These are phyloP conservation scores for Orbilia quercus DNA, from an alignment of 2,329 filamentous ascomycete species.

Conservation along the genomic window DNA sequence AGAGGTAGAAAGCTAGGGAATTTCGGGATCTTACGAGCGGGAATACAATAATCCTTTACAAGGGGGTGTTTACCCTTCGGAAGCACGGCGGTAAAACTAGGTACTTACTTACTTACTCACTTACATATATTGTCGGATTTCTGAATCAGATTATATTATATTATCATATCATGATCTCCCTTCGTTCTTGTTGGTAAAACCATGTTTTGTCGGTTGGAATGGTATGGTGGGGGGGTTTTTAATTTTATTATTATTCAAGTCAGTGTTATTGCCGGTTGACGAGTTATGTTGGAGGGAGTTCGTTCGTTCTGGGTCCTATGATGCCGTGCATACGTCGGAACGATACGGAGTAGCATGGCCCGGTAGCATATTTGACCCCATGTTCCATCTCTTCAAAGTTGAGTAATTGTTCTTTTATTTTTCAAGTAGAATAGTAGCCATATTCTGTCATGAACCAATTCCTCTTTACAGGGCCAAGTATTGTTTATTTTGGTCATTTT, in stretches of 20 bases:
- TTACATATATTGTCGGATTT: slow-evolving; percentile 31
- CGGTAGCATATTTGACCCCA: slow-evolving; percentile 2
- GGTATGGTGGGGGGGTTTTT: slow-evolving; percentile 3
- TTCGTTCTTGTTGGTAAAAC: slow-evolving; percentile 6
- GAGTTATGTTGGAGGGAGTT: no score
- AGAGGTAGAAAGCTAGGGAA: slow-evolving; percentile 34
- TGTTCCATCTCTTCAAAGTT: background rate
- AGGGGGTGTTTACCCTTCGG: slow-evolving; percentile 19
- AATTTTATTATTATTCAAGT: no score
- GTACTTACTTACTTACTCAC: no score
- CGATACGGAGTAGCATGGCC: slow-evolving; percentile 22
- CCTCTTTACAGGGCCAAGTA: no score
- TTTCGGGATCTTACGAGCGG: slow-evolving; percentile 34
- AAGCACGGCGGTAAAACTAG: slow-evolving; percentile 8
- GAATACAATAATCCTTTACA: slow-evolving; percentile 9
- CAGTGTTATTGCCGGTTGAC: no score
- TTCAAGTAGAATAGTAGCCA: no score
- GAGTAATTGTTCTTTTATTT: no score
- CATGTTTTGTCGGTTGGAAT: slow-evolving; percentile 9
- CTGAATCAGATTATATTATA: no score
- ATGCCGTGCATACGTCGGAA: slow-evolving; percentile 33
- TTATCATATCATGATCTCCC: slow-evolving; percentile 10
- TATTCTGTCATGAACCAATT: no score
- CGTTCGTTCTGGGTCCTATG: slow-evolving; percentile 26
- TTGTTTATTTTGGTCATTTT: no score